Conservation (phyloP, 2,329 filamentous ascomycete genomes). For the Hirsutella thompsonii region DNA sequence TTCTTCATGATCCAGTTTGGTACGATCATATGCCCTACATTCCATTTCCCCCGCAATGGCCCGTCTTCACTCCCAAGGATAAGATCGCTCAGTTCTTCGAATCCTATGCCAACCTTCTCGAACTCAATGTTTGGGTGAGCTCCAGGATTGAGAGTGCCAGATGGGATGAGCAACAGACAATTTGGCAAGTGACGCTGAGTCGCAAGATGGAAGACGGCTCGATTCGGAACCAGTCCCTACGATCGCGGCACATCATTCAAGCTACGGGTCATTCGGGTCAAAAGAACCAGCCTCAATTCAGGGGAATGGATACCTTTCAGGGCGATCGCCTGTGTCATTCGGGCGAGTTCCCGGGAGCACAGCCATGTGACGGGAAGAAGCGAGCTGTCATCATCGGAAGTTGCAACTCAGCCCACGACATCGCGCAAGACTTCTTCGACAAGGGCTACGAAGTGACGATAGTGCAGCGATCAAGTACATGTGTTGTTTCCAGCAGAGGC, state of each 20-base stretch:
- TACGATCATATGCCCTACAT: constrained; percentile 51
- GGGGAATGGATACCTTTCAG: constrained; percentile 42
- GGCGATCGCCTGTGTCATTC: constrained; percentile 51
- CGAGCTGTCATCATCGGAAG: constrained; percentile 54
- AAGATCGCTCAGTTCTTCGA: constrained; percentile 60
- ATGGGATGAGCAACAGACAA: constrained; percentile 34
- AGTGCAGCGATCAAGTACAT: constrained; percentile 54
- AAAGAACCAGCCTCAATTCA: constrained; percentile 45
- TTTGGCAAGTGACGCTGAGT: constrained; percentile 43
- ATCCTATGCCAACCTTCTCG: constrained; percentile 48
- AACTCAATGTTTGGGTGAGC: constrained; percentile 53
- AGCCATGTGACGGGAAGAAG: constrained; percentile 32
- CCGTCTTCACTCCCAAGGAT: constrained; percentile 59
- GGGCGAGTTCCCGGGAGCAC: constrained; percentile 42
- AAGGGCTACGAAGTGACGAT: constrained; percentile 57
- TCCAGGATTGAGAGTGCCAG: constrained; percentile 33
- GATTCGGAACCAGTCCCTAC: constrained; percentile 37
- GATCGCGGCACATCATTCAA: constrained; percentile 51
- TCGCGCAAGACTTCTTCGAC: constrained; percentile 54
- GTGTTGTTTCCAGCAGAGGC: constrained; percentile 44
- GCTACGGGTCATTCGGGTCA: constrained; percentile 58
- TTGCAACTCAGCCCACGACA: constrained; percentile 58
- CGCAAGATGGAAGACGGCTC: constrained; percentile 35
- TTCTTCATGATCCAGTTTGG: constrained; percentile 55
- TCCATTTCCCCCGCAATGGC: constrained; percentile 51